Conservation (phyloP, 1,284 basidiomycete genomes). For the Mycena sp. region DNA sequence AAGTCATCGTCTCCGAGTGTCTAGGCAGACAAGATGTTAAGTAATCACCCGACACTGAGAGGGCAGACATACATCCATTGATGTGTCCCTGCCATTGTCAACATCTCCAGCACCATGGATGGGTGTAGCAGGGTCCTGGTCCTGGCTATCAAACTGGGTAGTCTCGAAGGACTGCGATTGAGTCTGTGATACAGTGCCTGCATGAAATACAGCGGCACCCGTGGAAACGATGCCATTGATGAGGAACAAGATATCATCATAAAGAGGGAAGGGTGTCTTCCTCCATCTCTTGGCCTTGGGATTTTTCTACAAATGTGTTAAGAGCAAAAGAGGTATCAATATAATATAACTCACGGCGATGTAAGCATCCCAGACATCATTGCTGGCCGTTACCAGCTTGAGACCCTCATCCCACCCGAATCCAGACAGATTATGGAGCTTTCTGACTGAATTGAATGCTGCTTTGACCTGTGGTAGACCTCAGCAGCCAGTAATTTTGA, state of each 20-base stretch:
- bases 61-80: too few species aligned
- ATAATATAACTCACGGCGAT: slow-evolving; percentile 18
- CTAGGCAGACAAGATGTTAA: too few species aligned
- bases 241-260: slow-evolving; percentile 17
- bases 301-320: not conserved
- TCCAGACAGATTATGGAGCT: slow-evolving; percentile 12
- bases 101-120: not conserved
- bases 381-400: slow-evolving; percentile 22
- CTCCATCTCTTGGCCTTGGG: not conserved
- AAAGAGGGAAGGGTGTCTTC: slow-evolving; percentile 15
- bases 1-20: not conserved
- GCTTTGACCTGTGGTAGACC: slow-evolving; percentile 23
- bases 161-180: not conserved
- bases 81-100: not conserved
- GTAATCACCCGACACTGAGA: too few species aligned
- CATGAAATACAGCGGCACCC: too few species aligned
- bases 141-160: too few species aligned
- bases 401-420: slow-evolving; percentile 31
- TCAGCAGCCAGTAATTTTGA: too few species aligned
- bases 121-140: not conserved
- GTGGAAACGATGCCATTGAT: slow-evolving; percentile 15
- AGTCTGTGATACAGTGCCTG: not conserved
- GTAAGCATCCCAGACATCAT: slow-evolving; percentile 18
- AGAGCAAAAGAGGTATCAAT: not conserved
- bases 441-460: slow-evolving; percentile 4